Percentiles rank a stretch among this genome's conserved stretches.
Evolutionary conservation across 129 eudicot genomes (phyloP).

Genomic region (Lactuca saligna): DNA sequence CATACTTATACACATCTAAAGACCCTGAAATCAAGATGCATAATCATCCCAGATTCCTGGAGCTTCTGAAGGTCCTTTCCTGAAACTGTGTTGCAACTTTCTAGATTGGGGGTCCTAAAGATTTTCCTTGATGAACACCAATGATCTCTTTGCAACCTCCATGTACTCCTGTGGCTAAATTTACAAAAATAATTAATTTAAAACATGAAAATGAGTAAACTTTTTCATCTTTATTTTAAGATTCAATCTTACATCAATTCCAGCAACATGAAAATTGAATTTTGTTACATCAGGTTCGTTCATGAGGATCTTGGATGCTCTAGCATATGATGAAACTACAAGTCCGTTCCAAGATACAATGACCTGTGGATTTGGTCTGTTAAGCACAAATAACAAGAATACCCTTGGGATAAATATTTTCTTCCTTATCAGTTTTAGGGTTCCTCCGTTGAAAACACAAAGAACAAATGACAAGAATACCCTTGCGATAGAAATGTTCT

Average conservation of each 20-base stretch:
- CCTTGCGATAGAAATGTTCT: no score
- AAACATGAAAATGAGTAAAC: slow-evolving; percentile 2
- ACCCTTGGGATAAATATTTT: not conserved
- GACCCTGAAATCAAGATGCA: slow-evolving; percentile 76
- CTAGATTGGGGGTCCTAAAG: slow-evolving; percentile 54
- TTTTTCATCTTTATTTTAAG: not conserved
- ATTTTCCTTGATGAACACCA: slow-evolving; percentile 59
- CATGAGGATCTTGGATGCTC: no score
- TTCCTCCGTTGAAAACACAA: no score
- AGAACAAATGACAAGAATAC: no score
- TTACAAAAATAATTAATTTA: not conserved
- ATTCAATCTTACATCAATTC: slow-evolving; percentile 48
- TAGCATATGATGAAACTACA: no score
- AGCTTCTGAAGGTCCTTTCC: slow-evolving; percentile 90
- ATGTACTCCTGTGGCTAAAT: slow-evolving; percentile 72
- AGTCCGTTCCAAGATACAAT: slow-evolving; percentile 97
- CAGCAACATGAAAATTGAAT: slow-evolving; percentile 70
- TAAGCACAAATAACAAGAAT: slow-evolving; percentile 12
- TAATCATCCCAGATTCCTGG: slow-evolving; percentile 94
- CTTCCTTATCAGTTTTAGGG: no score
- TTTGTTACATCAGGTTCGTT: no score
- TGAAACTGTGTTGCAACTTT: slow-evolving; percentile 78
- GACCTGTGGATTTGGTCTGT: slow-evolving; percentile 39
- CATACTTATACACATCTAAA: slow-evolving; percentile 75
- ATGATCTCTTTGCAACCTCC: slow-evolving; percentile 83